Base-by-base conservation (phyloP, 352 stramenopile species). In the Phytophthora litchii region DNA sequence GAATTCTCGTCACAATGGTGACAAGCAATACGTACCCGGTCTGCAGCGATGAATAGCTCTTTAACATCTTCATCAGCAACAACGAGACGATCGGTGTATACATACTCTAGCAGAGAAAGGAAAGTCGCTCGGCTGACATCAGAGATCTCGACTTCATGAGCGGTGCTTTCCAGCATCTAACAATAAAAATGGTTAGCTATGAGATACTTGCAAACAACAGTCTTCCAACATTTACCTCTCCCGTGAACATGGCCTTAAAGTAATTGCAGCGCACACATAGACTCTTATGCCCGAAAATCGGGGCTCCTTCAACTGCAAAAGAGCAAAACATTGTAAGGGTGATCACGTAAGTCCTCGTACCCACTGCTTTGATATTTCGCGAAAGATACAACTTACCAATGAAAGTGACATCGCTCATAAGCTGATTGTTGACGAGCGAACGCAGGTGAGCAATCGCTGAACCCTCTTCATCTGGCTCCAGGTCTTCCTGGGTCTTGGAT, bases 21-120 rank as follows among this genome's bases (percentile, higher is more conserved):
- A 51, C 1, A 19, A 49, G 21, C 11, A 29, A 0, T 37, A 56
- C 60, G 17, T 60, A 92, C 84, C 51, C 83, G 74, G 54, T 98
- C 92, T 7, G 92, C 88, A 6, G 89, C 83, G 46, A 98, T 88
- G 60, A 98, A 98, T 0, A 99, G 75, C 46, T 98, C 92, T 64
- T 97, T 92, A 8, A 95, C 85, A 46, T 92, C 78, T 42, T 97
- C 89, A 17, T 96, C 72, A 5, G 79, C 79, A 41, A 89, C 78
- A 36, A 95, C 82, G 35, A 98, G 83, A 52, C 94, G 91, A 67
- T 99, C 96, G 20, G 93, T 98, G 73, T 99, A 99, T 40, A 99
- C 67, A 70, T 97, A 99, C 56, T 98, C 90, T 44, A 99, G 61
- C 50, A 99, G 83, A 3, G 95, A 79, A 32, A 98, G 71, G 62